Base-by-base conservation (phyloP, 2,329 filamentous ascomycete species). In the Bimuria novae-zelandiae region DNA sequence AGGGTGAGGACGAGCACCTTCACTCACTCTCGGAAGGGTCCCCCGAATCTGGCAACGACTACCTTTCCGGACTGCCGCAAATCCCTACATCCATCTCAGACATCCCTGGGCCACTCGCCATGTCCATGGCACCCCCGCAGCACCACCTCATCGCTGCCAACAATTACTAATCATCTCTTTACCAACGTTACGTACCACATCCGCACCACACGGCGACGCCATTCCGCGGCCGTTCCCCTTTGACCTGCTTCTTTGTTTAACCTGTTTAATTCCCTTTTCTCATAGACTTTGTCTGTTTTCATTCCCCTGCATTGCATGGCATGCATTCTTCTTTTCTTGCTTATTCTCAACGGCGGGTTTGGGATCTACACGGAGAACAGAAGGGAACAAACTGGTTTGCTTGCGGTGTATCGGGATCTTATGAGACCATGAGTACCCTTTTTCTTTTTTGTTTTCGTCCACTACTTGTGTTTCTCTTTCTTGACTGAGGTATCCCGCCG, bases 1-100 rank as follows among this genome's bases (percentile, higher is more conserved):
- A 96, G 68, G 89, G 94, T 49, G 90, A 93, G 55, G 91, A 95
- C 61, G 90, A 94, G 62, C 89, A 92, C 25, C 85, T 93, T 50
- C 88, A 89, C 47, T 88, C 90, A 33, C 83, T 92, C 23, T 90
- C 91, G 59, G 86, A 88, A 16, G 85, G 88, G n/a, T 92, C 89
- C 11, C 89, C 90, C 14, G 85, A 83, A 42, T 89, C 88, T 0
- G 86, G 89, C 60, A 79, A 81, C 60, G 84, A 84, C 49, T 89
- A 89, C 70, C 62, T 74, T 49, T 55, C 61, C 27, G 48, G 53
- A 43, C 54, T 67, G 21, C 61, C 65, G 32, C 64, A 68, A 54
- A 67, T 73, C 14, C 61, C 67, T 3, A 57, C 59, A 4, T 68
- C 71, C 10, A 67, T 74, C 51, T 62, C 66, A 49, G 72, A 75